A percentile compares a stretch with the other conserved stretches of the same genome.
These are phyloP conservation scores for Starmerella stellata DNA, from an alignment of 805 yeast species.

Conservation along the genomic window DNA sequence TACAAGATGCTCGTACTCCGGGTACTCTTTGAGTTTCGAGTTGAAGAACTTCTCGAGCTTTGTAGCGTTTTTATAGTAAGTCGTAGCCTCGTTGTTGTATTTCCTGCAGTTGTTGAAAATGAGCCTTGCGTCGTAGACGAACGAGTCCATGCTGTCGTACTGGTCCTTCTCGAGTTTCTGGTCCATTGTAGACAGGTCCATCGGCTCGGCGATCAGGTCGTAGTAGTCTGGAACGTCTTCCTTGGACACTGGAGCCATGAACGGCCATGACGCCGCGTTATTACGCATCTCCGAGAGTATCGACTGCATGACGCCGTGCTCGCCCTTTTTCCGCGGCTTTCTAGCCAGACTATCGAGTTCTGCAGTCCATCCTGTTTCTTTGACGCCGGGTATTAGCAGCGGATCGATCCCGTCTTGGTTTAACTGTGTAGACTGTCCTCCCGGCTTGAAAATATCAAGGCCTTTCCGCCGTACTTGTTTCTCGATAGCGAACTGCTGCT, in stretches of 20 bases:
- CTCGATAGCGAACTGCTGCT: constrained; percentile 24
- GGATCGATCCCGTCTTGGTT: constrained; percentile 39
- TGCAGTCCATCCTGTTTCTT: constrained; percentile 93
- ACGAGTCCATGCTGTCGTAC: constrained; percentile 79
- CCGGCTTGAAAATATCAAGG: constrained; percentile 47
- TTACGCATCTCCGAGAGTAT: constrained; percentile 73
- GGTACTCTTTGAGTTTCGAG: constrained; percentile 66
- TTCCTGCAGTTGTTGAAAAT: constrained; percentile 81
- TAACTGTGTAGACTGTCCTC: too few species aligned
- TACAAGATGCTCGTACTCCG: constrained; percentile 72
- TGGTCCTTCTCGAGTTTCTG: constrained; percentile 78
- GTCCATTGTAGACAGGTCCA: constrained; percentile 95
- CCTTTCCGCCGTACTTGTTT: constrained; percentile 38
- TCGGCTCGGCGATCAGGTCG: constrained; percentile 90
- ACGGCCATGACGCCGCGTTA: constrained; percentile 98
- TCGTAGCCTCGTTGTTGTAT: constrained; percentile 85
- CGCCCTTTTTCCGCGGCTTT: constrained; percentile 85
- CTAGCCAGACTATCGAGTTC: constrained; percentile 96
- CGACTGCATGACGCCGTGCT: constrained; percentile 82
- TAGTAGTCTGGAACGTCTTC: constrained; percentile 94
- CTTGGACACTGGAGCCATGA: constrained; percentile 75
- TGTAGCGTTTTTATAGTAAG: constrained; percentile 87
- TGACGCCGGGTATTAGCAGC: constrained; percentile 67
- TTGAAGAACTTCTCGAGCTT: constrained; percentile 80
- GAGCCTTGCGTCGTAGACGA: constrained; percentile 69